phyloP scores from a whole-genome alignment of 148 eudicot genomes.

The Agrostemma githago region DNA sequence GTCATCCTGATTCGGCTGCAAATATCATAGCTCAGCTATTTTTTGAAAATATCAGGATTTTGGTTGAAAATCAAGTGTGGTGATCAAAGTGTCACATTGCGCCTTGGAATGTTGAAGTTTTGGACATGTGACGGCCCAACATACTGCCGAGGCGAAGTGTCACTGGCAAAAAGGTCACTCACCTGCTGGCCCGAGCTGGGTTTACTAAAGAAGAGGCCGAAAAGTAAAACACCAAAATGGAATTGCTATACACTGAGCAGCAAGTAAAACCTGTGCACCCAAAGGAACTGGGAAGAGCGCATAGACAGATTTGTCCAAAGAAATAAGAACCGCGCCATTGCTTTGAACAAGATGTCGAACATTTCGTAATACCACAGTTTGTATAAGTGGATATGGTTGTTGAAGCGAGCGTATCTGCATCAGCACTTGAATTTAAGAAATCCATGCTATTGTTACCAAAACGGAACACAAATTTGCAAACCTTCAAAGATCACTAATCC shows the following conservation, averaged over 20 bases:
- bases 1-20: not conserved
- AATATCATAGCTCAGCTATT: not conserved
- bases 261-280: constrained; percentile 80
- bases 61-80: not conserved
- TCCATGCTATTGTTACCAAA: not conserved
- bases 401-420: constrained; percentile 94
- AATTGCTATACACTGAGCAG: not conserved
- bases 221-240: not conserved
- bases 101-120: not conserved
- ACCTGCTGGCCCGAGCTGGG: not conserved
- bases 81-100: not conserved
- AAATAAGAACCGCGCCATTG: constrained; percentile 49
- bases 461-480: not conserved
- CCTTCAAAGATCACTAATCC: constrained; percentile 7
- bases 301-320: constrained; percentile 71
- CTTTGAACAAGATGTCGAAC: constrained; percentile 65
- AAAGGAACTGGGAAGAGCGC: constrained; percentile 95
- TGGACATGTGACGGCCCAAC: not conserved
- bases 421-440: constrained; percentile 17
- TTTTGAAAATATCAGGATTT: not conserved
- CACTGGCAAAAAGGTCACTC: not conserved
- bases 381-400: constrained; percentile 87
- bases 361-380: constrained; percentile 83
- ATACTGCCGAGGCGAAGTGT: not conserved
- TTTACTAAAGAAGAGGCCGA: not conserved